Base-by-base conservation (phyloP, 495 filamentous ascomycete species). In the Aspergillus saccharolyticus region DNA sequence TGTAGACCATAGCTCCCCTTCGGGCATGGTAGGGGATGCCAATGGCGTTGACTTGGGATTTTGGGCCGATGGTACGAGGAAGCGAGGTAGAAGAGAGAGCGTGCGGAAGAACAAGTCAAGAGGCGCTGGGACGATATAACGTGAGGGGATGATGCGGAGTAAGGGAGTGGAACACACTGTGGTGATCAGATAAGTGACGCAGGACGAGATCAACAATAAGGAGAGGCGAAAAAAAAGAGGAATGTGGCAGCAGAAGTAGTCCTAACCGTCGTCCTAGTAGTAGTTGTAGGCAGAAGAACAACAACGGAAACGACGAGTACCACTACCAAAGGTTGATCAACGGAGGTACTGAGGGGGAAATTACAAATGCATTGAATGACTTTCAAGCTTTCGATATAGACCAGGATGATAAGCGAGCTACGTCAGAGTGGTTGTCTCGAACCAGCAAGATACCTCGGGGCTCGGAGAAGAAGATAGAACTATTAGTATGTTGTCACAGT, bases 1-100 rank as follows among this genome's bases (percentile, higher is more conserved):
- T 33, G 67, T 63, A 39, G 66, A 60, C 72, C 74, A 76, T 42
- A 76, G 58, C 45, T 71, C 67, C 53, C 57, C 60, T 50, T 70
- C 62, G 61, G 71, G 63, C 73, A 76, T 76, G 58, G 57, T 71
- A 66, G 28, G 30, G 17, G 17, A 53, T 20, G 14, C 18, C 21
- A n/a, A 43, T 17, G 17, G 49, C 14, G 48, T 18, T 30, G 42
- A 45, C 21, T 33, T 10, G 9, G n/a, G 20, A 44, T 44, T 50
- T 42, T 15, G 15, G 10, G 33, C 5, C 33, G 21, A 45, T 18
- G 47, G 18, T 14, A 12, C 14, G 22, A 33, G 24, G 56, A 22
- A 46, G 15, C 16, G n/a, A 17, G 7, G 39, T 8, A 30, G 2
- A 39, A 21, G 30, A 28, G 30, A 20, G 17, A 19, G 10, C 45